Evolutionary conservation across 1,139 yeast genomes (phyloP).

Genomic region (Blastobotrys niveus): DNA sequence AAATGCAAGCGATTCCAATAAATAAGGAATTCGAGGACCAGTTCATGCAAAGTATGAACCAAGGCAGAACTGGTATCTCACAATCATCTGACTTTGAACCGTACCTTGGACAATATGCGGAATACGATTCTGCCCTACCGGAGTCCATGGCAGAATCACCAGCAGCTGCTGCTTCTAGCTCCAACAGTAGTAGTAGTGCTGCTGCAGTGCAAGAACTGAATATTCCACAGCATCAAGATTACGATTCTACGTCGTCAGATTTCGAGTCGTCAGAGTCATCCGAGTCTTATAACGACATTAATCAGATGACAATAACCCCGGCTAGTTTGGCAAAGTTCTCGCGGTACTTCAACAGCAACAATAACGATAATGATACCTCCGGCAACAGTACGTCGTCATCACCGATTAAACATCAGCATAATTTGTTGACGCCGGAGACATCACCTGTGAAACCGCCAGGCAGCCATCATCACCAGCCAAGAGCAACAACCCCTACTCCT

Average conservation of each 20-base stretch:
- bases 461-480: not conserved
- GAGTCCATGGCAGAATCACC: conserved; percentile 21
- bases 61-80: not conserved
- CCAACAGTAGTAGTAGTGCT: too few species aligned
- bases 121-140: conserved; percentile 31
- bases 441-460: conserved; percentile 13
- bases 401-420: too few species aligned
- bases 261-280: not conserved
- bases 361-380: not conserved
- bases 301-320: conserved; percentile 24
- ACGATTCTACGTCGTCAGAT: not conserved
- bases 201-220: conserved; percentile 31
- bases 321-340: conserved; percentile 29
- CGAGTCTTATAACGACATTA: conserved; percentile 7
- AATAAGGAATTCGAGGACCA: conserved; percentile 17
- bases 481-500: conserved; percentile 2
- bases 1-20: conserved; percentile 16
- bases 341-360: conserved; percentile 19
- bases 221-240: conserved; percentile 18
- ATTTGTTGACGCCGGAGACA: conserved; percentile 13
- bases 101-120: conserved; percentile 30
- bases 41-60: conserved; percentile 14
- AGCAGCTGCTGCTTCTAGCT: too few species aligned
- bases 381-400: not conserved
- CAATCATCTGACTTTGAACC: conserved; percentile 29